Evolutionary conservation across 1,284 basidiomycete genomes (phyloP), one percentile per base, ranked within the genome.

Genomic region (Cryptococcus maquisensis): DNA sequence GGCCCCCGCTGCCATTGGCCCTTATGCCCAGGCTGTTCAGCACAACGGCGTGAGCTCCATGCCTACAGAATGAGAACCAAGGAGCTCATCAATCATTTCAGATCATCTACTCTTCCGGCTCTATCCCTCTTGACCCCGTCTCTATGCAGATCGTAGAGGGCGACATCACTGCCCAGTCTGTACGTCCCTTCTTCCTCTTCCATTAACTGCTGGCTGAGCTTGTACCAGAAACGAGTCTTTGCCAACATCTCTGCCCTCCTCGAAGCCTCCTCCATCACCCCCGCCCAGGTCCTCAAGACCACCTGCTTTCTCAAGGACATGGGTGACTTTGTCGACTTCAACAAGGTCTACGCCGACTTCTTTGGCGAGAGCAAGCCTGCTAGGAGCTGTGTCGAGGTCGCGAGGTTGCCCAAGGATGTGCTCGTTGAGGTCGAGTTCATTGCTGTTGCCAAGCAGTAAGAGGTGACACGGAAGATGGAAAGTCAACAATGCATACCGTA

Each of bases 351-450:
- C 73, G 82, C 82, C 44, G 79, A 81, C 52, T 86, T 87, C 77
- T 95, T 94, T 72, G 90, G 87, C n/a, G 80, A 84, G 49, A 88
- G 93, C 80, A 93, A 90, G 78, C 95, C 95, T 47, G 91, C 95
- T 1, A 82, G 95, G 58, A 93, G 90, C 20, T 86, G 88, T 49
- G 89, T 95, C 49, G 88, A 91, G 80, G 90, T 87, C 23, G 82
- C 87, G 15, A 80, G 85, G 39, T 79, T 90, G 38, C 88, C 88
- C 35, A 83, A 84, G 72, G 85, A 86, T 64, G 88, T 86, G 13
- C 80, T 94, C 37, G 87, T 97, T 51, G 95, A 98, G 81, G 84
- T 98, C 60, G 94, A 98, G 79, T 72, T 73, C 51, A 63, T 73
- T 43, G 71, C 71, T 48, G 65, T 70, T 21, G 69, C 70, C 57